Conservation (phyloP, 2,329 filamentous ascomycete genomes). For the Epicoccum nigrum region DNA sequence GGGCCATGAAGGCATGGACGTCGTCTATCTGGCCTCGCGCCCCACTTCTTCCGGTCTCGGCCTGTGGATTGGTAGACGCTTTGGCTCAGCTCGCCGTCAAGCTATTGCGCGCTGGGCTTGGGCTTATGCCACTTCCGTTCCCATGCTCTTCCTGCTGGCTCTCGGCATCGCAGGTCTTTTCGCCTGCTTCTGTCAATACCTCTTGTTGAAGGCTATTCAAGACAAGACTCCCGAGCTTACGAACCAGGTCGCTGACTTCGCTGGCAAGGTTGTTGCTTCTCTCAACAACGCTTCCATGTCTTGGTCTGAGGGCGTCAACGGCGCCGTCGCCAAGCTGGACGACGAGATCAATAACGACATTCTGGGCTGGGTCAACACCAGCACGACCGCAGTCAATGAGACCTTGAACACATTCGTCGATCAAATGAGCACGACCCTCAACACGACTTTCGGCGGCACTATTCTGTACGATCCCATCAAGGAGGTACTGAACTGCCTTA, state of each 20-base stretch:
- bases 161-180: conserved; percentile 83
- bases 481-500: conserved; percentile 83
- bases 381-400: conserved; percentile 80
- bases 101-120: conserved; percentile 81
- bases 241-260: conserved; percentile 76
- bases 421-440: conserved; percentile 75
- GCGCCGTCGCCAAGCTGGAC: conserved; percentile 68
- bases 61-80: conserved; percentile 69
- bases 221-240: conserved; percentile 78
- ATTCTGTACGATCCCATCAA: conserved; percentile 78
- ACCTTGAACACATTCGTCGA: conserved; percentile 84
- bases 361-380: conserved; percentile 84
- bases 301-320: conserved; percentile 80
- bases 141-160: conserved; percentile 84
- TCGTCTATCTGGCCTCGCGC: conserved; percentile 84
- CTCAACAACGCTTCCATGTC: conserved; percentile 74
- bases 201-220: conserved; percentile 75
- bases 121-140: conserved; percentile 83
- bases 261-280: conserved; percentile 74
- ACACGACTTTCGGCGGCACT: conserved; percentile 80
- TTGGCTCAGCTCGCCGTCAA: conserved; percentile 69
- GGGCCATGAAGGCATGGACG: conserved; percentile 80
- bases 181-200: conserved; percentile 80
- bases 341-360: conserved; percentile 81
- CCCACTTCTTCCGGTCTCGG: conserved; percentile 77